Percentiles rank a stretch among this genome's conserved stretches.
These are phyloP conservation scores for Quercus lobata DNA, from an alignment of 331 rosid genomes.

Conservation along the genomic window DNA sequence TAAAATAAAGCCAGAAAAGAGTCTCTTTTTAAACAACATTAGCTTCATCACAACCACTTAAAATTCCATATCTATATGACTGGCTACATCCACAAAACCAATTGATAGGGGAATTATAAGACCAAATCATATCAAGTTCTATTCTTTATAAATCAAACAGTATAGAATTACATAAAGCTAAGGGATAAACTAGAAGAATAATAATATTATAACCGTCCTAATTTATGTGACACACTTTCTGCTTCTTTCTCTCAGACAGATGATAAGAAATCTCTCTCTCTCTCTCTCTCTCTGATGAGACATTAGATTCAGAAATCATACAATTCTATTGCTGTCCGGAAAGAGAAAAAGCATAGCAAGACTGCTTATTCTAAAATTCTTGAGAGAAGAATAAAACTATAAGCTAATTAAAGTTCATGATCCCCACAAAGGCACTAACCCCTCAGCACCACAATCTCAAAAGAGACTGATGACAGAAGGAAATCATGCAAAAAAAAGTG, in stretches of 20 bases:
- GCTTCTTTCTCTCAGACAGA: slow-evolving; percentile 81
- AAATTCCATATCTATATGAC: not conserved
- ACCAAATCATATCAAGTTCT: not conserved
- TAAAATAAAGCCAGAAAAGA: slow-evolving; percentile 22
- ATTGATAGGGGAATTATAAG: not conserved
- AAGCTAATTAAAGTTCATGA: slow-evolving; percentile 12
- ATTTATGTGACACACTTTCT: slow-evolving; percentile 56
- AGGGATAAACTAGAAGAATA: slow-evolving; percentile 36
- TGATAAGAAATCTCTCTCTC: slow-evolving; percentile 21
- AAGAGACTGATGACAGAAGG: not conserved
- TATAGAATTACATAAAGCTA: slow-evolving; percentile 5
- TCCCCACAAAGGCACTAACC: not conserved
- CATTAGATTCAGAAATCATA: slow-evolving; percentile 30
- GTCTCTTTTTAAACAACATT: slow-evolving; percentile 38
- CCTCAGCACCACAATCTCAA: not conserved
- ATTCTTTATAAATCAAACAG: not conserved
- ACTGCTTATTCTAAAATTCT: not conserved
- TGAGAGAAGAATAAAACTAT: not conserved
- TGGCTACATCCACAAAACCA: slow-evolving; percentile 10
- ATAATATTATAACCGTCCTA: slow-evolving; percentile 34
- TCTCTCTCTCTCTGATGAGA: slow-evolving; percentile 27
- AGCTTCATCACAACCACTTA: not conserved
- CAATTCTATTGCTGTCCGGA: not conserved
- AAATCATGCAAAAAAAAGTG: not conserved
- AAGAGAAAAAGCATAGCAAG: slow-evolving; percentile 7